A percentile compares a stretch with the other conserved stretches of the same genome.
phyloP scores from a whole-genome alignment of 2,329 filamentous ascomycete species.

The Metarhizium rileyi region DNA sequence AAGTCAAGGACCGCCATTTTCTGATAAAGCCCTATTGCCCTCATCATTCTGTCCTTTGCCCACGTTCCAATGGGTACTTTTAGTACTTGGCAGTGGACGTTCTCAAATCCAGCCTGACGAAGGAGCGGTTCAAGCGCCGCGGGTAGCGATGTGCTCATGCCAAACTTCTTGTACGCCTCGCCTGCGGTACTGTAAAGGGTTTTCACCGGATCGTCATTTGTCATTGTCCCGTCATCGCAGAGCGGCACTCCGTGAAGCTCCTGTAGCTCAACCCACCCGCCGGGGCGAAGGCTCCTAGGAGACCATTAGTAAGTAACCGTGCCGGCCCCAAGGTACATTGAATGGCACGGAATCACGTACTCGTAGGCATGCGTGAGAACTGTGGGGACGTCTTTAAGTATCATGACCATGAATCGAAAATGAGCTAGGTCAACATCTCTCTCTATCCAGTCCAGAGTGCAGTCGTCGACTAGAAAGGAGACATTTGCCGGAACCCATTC shows the following conservation, averaged over 20 bases:
- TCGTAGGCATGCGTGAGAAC: slow-evolving; percentile 11
- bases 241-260: slow-evolving; percentile 24
- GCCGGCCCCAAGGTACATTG: neutral
- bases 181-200: slow-evolving; percentile 7
- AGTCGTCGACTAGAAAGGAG: slow-evolving; percentile 27
- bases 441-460: slow-evolving; percentile 21
- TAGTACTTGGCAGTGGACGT: slow-evolving; percentile 23
- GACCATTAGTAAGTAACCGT: neutral
- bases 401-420: slow-evolving; percentile 15
- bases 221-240: slow-evolving; percentile 25
- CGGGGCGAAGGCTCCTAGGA: slow-evolving; percentile 23
- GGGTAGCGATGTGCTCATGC: slow-evolving; percentile 11
- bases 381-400: slow-evolving; percentile 10
- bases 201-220: slow-evolving; percentile 9
- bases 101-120: slow-evolving; percentile 11
- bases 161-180: slow-evolving; percentile 9
- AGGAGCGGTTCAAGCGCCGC: slow-evolving; percentile 10
- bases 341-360: slow-evolving; percentile 6
- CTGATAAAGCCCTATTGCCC: slow-evolving; percentile 29
- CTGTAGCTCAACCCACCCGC: slow-evolving; percentile 34
- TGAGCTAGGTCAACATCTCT: slow-evolving; percentile 21
- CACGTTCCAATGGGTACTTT: slow-evolving; percentile 29
- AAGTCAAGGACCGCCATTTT: slow-evolving; percentile 25
- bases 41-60: slow-evolving; percentile 21
- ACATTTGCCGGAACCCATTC: slow-evolving; percentile 31